Evolutionary conservation across 1,139 yeast genomes (phyloP), one percentile per base, ranked within the genome.

Genomic region (Zygosaccharomyces sapae): DNA sequence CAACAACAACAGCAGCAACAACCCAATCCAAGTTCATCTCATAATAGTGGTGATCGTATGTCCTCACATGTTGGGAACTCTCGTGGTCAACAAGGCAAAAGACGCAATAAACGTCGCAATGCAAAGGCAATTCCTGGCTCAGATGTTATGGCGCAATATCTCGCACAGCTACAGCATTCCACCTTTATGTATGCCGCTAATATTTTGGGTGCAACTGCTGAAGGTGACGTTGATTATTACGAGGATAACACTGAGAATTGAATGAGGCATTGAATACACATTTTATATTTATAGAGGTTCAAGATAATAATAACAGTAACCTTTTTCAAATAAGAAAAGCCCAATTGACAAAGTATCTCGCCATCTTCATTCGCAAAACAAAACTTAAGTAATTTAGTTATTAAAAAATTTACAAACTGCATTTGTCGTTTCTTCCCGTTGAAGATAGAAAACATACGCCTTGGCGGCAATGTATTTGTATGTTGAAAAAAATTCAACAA

Each of bases 121-220:
- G 50, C 56, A 2, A 66, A 61, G 51, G 66, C 76, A 1, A 72
- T 79, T 9, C 78, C 83, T 5, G 89, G 89, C 3, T 79, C 86
- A 1, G 86, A 81, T 57, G 86, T 83, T 5, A 81, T 84, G 86
- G 84, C 87, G 0, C 89, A 83, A 61, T 84, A 83, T 59, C 70
- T 84, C 56, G 86, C 87, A n/a, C 83, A 80, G 61, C 71, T 83
- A 7, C 89, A 82, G 58, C 82, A 79, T 50, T 83, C 80, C 44
- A 76, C 74, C 44, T 67, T 77, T 61, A 65, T 79, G 55, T 81
- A 80, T 61, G 81, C 81, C 4, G 78, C 82, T 2, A 73, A 74
- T 49, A 71, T 78, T 33, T 59, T 77, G 31, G 73, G 73, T 44
- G 71, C 71, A 1, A 66, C 69, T n/a, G 62, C 58, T 35, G 67